Conservation (phyloP, 1,139 yeast genomes). For the Geotrichum klebahnii region DNA sequence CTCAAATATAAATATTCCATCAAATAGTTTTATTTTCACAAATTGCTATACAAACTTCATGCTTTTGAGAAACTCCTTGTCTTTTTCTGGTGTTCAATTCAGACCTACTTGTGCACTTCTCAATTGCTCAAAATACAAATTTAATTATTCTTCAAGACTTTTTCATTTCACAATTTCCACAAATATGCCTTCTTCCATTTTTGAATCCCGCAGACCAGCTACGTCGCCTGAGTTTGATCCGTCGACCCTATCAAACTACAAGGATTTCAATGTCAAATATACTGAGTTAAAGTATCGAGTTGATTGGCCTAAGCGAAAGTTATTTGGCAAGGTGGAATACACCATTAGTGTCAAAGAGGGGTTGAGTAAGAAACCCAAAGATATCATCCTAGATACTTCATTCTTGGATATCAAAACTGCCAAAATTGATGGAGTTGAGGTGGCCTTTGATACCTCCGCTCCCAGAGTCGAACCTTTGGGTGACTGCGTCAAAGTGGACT, state of each 20-base stretch:
- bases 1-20: background rate
- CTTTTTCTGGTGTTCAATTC: background rate
- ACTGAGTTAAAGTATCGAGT: slow-evolving; percentile 55
- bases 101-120: background rate
- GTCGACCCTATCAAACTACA: slow-evolving; percentile 72
- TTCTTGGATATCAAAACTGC: slow-evolving; percentile 51
- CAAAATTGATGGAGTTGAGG: slow-evolving; percentile 43
- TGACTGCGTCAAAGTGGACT: slow-evolving; percentile 49
- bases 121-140: background rate
- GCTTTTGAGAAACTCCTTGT: background rate
- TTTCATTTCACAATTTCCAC: background rate
- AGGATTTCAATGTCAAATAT: slow-evolving; percentile 47
- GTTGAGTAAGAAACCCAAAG: slow-evolving; percentile 23
- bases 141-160: background rate
- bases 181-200: slow-evolving; percentile 15
- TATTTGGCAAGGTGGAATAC: slow-evolving; percentile 56
- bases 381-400: slow-evolving; percentile 65
- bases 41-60: too few relatives aligned
- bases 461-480: slow-evolving; percentile 65
- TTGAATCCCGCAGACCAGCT: slow-evolving; percentile 25
- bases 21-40: background rate
- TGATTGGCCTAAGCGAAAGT: slow-evolving; percentile 50
- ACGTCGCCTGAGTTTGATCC: slow-evolving; percentile 48
- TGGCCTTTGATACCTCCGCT: slow-evolving; percentile 41
- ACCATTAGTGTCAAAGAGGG: slow-evolving; percentile 37